Evolutionary conservation across 1,284 basidiomycete genomes (phyloP), one percentile per base, ranked within the genome.

Genomic region (Ceratobasidium papillatum): DNA sequence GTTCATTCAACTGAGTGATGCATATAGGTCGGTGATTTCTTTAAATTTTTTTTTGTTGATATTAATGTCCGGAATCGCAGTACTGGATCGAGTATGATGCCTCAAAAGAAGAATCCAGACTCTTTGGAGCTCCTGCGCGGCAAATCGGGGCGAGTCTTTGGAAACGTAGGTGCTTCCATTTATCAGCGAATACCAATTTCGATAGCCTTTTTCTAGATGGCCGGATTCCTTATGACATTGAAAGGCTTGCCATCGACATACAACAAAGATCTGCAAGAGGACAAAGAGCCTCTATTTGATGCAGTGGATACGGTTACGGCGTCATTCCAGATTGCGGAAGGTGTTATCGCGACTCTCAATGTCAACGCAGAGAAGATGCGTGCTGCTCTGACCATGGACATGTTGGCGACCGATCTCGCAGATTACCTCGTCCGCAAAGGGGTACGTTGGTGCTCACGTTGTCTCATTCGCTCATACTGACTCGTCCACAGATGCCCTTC

Each of bases 101-200:
- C 97, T 1, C 97, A 99, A 82, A 99, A 99, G 86, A 99, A 99
- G 86, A 99, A 99, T 83, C 95, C 98, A 0, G 97, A 99, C 83
- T 98, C 95, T 36, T 85, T 98, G 61, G 98, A 99, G 82, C 86
- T 99, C 32, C 87, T 99, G 74, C 91, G 97, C 76, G 97, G 97
- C 78, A 99, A 99, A 84, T 90, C 93, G 32, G 97, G 98, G 8
- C 91, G 97, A 47, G 88, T 98, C 47, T 98, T 98, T 83, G 97
- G 97, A 76, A 92, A 95, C 80, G 93, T 93, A 79, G 77, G 88
- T 78, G 22, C 27, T 45, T 47, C 59, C 59, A n/a, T 27, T 27
- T 47, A 43, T 62, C 22, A 27, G 32, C 19, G 59, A 38, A 22
- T 34, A n/a, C 38, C 17, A 12, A 17, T 17, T 8, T 19, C 22